Percentiles rank a stretch among this genome's conserved stretches.
Evolutionary conservation across 208 protist genomes (phyloP).

Genomic region (Leishmania arabica): DNA sequence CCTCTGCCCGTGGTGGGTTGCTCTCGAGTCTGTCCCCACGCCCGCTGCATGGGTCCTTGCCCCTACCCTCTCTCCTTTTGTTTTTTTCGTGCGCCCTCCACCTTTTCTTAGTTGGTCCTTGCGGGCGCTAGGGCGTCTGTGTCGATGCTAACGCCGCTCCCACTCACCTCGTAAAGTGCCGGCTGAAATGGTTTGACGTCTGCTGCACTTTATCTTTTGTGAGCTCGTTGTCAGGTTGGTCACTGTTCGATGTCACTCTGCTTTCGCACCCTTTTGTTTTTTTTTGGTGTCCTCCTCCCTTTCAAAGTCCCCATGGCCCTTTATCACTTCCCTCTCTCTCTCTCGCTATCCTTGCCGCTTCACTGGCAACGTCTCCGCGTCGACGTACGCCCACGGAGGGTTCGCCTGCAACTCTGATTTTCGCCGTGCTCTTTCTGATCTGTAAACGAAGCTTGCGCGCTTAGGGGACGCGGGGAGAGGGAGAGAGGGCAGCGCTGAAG

Average conservation of each 20-base stretch:
- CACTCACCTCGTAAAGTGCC: neutral
- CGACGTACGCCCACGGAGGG: neutral
- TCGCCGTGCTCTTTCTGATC: neutral
- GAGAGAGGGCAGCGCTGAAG: neutral
- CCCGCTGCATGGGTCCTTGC: neutral
- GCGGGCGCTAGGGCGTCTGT: neutral
- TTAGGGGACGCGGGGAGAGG: neutral
- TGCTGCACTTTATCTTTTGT: neutral
- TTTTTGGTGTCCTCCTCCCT: neutral
- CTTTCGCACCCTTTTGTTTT: neutral
- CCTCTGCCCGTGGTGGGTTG: neutral
- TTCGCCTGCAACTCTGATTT: neutral
- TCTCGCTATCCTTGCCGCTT: neutral
- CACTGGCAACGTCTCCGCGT: neutral
- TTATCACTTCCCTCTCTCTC: neutral
- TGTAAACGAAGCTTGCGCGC: neutral
- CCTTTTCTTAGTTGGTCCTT: neutral
- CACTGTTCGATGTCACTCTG: neutral
- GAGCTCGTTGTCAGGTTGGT: neutral
- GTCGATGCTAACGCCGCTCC: neutral
- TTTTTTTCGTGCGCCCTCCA: neutral
- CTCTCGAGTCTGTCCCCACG: neutral
- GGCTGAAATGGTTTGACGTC: neutral
- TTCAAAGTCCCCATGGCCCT: neutral
- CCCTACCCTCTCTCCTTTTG: neutral